phyloP scores from a whole-genome alignment of 2,329 filamentous ascomycete species.

The Sporothrix luriei region DNA sequence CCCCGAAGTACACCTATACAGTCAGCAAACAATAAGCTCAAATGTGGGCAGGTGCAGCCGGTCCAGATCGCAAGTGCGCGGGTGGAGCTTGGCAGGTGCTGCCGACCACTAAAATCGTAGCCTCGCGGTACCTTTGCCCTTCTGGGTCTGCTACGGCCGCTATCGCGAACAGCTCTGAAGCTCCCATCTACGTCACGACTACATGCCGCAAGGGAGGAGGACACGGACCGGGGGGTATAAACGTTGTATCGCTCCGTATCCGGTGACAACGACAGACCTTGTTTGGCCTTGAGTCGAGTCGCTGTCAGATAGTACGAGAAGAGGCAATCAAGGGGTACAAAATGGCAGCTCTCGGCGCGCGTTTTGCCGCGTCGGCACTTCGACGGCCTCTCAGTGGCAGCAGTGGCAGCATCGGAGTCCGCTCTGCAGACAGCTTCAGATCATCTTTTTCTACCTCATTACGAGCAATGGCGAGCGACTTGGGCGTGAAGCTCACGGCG shows the following conservation, averaged over 20 bases:
- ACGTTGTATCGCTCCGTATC: background rate
- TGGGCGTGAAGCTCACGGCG: conserved; percentile 65
- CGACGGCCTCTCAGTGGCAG: conserved; percentile 8
- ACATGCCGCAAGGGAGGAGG: background rate
- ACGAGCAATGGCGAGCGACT: background rate
- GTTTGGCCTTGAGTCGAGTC: background rate
- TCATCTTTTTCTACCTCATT: conserved; percentile 4
- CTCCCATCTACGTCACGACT: background rate
- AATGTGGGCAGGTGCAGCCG: conserved; percentile 11
- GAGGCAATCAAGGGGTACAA: background rate
- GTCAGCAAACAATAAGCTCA: background rate
- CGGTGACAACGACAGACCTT: background rate
- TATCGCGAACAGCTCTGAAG: conserved; percentile 6
- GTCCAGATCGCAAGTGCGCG: background rate
- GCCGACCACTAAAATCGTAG: background rate
- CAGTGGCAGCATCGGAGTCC: background rate
- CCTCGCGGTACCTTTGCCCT: too few species aligned
- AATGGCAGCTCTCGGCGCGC: background rate
- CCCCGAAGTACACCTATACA: too few species aligned
- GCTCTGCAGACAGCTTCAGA: background rate
- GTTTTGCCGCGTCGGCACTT: background rate
- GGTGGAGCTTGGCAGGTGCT: background rate
- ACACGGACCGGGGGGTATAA: background rate
- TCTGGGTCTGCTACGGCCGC: background rate
- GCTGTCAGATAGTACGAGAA: background rate